Base-by-base conservation (phyloP, 2,329 filamentous ascomycete genomes). In the Zopfia rhizophila region DNA sequence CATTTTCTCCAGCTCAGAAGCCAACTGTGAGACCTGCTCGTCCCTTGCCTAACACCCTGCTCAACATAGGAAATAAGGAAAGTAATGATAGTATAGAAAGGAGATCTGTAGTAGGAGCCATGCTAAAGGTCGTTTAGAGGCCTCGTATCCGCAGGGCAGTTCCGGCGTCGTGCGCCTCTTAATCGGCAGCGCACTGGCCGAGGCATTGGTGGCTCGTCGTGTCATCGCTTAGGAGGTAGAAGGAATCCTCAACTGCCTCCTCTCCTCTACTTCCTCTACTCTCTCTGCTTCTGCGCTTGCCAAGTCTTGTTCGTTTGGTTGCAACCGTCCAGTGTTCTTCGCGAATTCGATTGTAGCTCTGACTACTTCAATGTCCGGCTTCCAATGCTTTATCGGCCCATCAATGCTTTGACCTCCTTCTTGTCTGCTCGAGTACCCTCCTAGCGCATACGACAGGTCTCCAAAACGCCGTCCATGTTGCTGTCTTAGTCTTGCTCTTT, bases 11-110 rank as follows among this genome's bases (percentile, higher is more conserved):
- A 11, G n/a, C 45, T 49, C 45, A 53, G 49, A 49, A 53, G 45
- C 49, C 49, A 49, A 55, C 48, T 24, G 31, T 55, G 44, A 51
- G 48, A 49, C 43, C 51, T 51, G 48, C 35, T 51, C 3, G 28
- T 48, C 51, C 7, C 8, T 22, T 51, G 23, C 24, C 48, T 46
- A 52, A 46, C 52, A 16, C 40, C 52, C 46, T 55, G 52, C 52
- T 55, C 30, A 55, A 55, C 51, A 45, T 38, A 51, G 40, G 48
- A 51, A 48, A 55, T 23, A 44, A 53, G 38, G 23, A 48, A 41
- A 48, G 39, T 31, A 19, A 42, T 28, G 25, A 23, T 37, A 33
- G 43, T n/a, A 29, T n/a, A n/a, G n/a, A n/a, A n/a, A n/a, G n/a
- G n/a, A n/a, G n/a, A n/a, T n/a, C n/a, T n/a, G n/a, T n/a, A n/a